Evolutionary conservation across 768 basidiomycete species (phyloP), one percentile per base, ranked within the genome.

Genomic region (Psilocybe subaeruginosa): DNA sequence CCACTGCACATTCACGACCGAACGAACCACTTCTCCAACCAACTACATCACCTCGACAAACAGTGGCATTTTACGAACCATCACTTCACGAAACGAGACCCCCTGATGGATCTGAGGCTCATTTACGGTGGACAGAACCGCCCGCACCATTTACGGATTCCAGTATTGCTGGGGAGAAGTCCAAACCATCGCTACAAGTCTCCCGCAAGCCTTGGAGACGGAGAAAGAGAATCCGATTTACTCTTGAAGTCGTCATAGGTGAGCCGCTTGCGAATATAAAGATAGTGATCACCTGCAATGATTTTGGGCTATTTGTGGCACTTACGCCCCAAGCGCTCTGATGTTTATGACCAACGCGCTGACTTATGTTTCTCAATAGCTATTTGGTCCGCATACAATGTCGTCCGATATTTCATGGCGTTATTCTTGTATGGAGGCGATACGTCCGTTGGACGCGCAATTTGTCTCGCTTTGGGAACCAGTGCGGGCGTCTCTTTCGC

Each of bases 331-430:
- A 54, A 41, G 39, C 29, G 52, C 56, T 45, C 35, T 50, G 27
- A 30, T 54, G 17, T 23, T 16, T 27, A 41, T 48, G n/a, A 31
- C 60, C 43, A 23, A 45, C 58, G 52, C 47, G n/a, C 61, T 59
- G 33, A 39, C 17, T 19, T 58, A 9, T 35, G 52, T 54, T 17
- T n/a, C 9, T 48, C 16, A 29, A 12, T 57, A 90, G 88, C 76
- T 61, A 70, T 69, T 30, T 92, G 89, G 87, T 81, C 84, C 29
- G 69, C 77, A 7, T 92, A 89, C 70, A 87, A 81, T 62, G 78
- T 82, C 5, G 70, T 85, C 55, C 86, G 90, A 47, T 93, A 92
- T 69, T 87, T 82, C 66, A 66, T 91, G 9, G 85, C 88, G 3
- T 88, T 82, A 65, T 75, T 74, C 8, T 65, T 74, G 16, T 82